Percentiles rank a stretch among this genome's conserved stretches.
Evolutionary conservation across 441 rosid genomes (phyloP).

Genomic region (Dalechampia spathulata): DNA sequence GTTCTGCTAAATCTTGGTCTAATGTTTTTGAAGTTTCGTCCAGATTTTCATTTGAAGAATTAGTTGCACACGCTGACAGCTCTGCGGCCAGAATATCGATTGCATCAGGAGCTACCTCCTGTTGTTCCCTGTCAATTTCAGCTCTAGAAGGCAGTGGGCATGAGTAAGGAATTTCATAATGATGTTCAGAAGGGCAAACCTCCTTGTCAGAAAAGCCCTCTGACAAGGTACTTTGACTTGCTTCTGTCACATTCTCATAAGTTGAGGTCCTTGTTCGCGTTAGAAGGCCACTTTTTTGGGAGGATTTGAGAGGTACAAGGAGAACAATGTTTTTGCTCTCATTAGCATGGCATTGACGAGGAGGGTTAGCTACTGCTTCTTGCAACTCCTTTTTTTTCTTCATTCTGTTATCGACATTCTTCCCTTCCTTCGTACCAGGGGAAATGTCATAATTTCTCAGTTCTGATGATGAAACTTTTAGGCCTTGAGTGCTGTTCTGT

Average conservation of each 20-base stretch:
- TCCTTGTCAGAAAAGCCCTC: constrained; percentile 19
- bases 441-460: constrained; percentile 14
- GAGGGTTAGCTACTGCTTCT: constrained; percentile 20
- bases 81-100: constrained; percentile 9
- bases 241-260: constrained; percentile 21
- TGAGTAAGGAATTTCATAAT: constrained; percentile 35
- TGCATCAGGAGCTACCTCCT: constrained; percentile 12
- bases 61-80: constrained; percentile 21
- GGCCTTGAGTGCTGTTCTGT: constrained; percentile 12
- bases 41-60: constrained; percentile 16
- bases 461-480: constrained; percentile 24
- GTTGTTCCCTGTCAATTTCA: constrained; percentile 26
- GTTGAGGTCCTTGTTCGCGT: constrained; percentile 14
- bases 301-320: constrained; percentile 26
- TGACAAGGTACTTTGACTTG: constrained; percentile 19
- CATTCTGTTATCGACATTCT: constrained; percentile 10
- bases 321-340: constrained; percentile 33
- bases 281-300: constrained; percentile 6
- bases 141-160: constrained; percentile 37
- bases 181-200: constrained; percentile 15
- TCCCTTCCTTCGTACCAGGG: constrained; percentile 19
- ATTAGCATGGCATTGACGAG: constrained; percentile 20
- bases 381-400: constrained; percentile 19
- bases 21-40: constrained; percentile 28
- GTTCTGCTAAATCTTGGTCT: constrained; percentile 31